Conservation (phyloP, 305 asterid genomes). For the Fraxinus ornus region DNA sequence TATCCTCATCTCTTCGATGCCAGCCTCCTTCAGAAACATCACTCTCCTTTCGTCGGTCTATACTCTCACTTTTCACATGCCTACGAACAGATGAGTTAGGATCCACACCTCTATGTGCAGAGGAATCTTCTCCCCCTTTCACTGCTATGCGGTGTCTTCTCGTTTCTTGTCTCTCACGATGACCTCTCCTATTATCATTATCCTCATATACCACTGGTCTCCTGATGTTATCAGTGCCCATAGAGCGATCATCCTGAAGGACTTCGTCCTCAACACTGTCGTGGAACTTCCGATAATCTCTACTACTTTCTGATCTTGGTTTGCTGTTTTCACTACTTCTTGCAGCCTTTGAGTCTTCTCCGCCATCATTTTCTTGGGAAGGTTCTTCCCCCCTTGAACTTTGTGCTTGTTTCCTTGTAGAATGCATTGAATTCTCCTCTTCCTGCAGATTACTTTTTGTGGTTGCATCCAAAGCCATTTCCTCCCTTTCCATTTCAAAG, state of each 20-base stretch:
- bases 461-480: slow-evolving; percentile 39
- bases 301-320: slow-evolving; percentile 77
- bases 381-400: slow-evolving; percentile 44
- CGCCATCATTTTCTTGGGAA: slow-evolving; percentile 58
- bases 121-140: slow-evolving; percentile 61
- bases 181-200: slow-evolving; percentile 43
- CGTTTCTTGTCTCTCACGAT: slow-evolving; percentile 60
- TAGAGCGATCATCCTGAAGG: slow-evolving; percentile 54
- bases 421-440: slow-evolving; percentile 36
- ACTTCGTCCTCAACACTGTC: slow-evolving; percentile 67
- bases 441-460: slow-evolving; percentile 31
- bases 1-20: slow-evolving; percentile 67
- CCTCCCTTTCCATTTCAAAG: slow-evolving; percentile 45
- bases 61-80: slow-evolving; percentile 46
- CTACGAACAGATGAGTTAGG: slow-evolving; percentile 43
- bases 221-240: slow-evolving; percentile 35
- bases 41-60: slow-evolving; percentile 65
- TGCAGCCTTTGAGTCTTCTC: slow-evolving; percentile 58
- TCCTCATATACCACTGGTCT: slow-evolving; percentile 52
- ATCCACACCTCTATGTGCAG: slow-evolving; percentile 54
- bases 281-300: slow-evolving; percentile 45
- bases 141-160: slow-evolving; percentile 44
- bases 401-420: slow-evolving; percentile 44
- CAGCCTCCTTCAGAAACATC: slow-evolving; percentile 66
- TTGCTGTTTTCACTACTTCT: slow-evolving; percentile 72